These are phyloP conservation scores for Melampsora larici-populina DNA, from an alignment of 1,284 basidiomycete genomes.

Conservation along the genomic window DNA sequence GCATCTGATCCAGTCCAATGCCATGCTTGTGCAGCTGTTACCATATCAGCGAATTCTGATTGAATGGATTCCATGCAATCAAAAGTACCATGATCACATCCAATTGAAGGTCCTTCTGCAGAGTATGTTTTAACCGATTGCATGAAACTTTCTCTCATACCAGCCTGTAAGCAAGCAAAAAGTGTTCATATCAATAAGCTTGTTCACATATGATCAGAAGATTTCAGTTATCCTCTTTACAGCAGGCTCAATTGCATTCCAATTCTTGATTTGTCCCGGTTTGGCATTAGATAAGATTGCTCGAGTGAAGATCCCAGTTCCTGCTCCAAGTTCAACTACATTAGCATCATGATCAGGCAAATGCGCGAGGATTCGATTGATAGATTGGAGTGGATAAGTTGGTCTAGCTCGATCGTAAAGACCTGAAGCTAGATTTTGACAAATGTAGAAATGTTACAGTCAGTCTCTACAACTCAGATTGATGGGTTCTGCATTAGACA, in stretches of 20 bases:
- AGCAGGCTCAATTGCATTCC: slow-evolving; percentile 68
- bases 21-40: slow-evolving; percentile 68
- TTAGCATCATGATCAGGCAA: slow-evolving; percentile 49
- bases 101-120: slow-evolving; percentile 59
- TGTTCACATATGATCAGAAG: too few relatives aligned
- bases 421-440: background rate
- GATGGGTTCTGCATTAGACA: too few relatives aligned
- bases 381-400: slow-evolving; percentile 63
- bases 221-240: too few relatives aligned
- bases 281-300: slow-evolving; percentile 65
- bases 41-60: slow-evolving; percentile 67
- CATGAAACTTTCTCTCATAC: slow-evolving; percentile 63
- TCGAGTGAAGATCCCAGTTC: slow-evolving; percentile 75
- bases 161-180: slow-evolving; percentile 1
- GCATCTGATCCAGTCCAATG: slow-evolving; percentile 66
- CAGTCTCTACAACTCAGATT: background rate
- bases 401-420: slow-evolving; percentile 62
- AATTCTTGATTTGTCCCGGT: slow-evolving; percentile 57
- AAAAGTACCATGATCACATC: slow-evolving; percentile 64
- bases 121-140: slow-evolving; percentile 57
- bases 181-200: too few relatives aligned
- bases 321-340: slow-evolving; percentile 63
- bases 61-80: slow-evolving; percentile 60
- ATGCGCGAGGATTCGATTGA: slow-evolving; percentile 61
- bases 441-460: background rate